These are phyloP conservation scores for Geranium brycei DNA, from an alignment of 345 rosid species.

Conservation along the genomic window DNA sequence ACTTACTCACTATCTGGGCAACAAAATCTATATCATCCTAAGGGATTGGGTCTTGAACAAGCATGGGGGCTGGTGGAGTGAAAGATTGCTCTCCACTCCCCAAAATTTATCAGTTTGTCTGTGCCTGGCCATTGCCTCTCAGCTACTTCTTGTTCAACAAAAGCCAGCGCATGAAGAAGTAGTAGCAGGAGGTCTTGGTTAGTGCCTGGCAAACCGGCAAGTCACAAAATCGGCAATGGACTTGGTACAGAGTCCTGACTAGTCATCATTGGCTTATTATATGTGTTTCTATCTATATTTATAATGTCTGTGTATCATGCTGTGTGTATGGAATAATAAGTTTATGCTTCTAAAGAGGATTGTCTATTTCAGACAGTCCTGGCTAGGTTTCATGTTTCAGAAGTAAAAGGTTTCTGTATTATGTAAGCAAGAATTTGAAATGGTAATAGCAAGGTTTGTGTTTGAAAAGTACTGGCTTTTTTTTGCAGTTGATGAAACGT, in stretches of 20 bases:
- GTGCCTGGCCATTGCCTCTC: conserved; percentile 17
- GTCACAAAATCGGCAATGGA: conserved; percentile 52
- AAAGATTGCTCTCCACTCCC: conserved; percentile 15
- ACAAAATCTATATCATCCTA: conserved; percentile 16
- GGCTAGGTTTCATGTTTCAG: background rate
- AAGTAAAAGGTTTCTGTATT: background rate
- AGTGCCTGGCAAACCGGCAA: conserved; percentile 52
- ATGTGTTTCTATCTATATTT: background rate
- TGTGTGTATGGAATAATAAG: background rate
- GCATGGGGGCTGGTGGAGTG: conserved; percentile 15
- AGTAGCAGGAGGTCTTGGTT: conserved; percentile 12
- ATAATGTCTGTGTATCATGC: background rate
- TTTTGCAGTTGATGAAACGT: too few relatives aligned
- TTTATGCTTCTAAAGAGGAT: background rate
- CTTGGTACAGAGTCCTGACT: conserved; percentile 16
- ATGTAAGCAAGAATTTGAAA: background rate
- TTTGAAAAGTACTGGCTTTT: background rate
- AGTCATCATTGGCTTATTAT: conserved; percentile 21
- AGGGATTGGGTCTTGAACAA: conserved; percentile 17
- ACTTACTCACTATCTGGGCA: conserved; percentile 7
- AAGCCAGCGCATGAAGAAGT: background rate
- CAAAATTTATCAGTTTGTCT: conserved; percentile 29
- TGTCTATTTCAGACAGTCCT: background rate
- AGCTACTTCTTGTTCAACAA: background rate
- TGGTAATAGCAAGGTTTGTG: background rate